A percentile compares a stretch with the other conserved stretches of the same genome.
Evolutionary conservation across 176 grass and related monocot species (phyloP).

Genomic region (Bolboschoenus planiculmis): DNA sequence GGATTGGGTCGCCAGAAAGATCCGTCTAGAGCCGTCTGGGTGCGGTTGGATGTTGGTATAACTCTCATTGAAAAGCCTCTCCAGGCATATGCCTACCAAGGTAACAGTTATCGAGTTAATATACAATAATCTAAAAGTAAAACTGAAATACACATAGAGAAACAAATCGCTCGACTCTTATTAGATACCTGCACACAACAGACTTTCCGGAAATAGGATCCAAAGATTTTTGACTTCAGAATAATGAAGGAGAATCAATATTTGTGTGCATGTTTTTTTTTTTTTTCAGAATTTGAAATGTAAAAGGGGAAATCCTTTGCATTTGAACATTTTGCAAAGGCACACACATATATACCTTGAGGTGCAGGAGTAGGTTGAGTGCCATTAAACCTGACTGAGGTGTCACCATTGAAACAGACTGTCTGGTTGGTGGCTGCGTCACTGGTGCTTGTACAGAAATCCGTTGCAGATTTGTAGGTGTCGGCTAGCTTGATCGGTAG

Average conservation of each 20-base stretch:
- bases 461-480: background rate
- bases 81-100: conserved; percentile 6
- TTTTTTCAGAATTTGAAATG: too few relatives aligned
- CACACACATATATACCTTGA: background rate
- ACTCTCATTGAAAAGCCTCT: background rate
- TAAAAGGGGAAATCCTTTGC: too few relatives aligned
- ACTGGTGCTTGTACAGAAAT: background rate
- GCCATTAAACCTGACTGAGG: background rate
- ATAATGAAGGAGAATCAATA: too few relatives aligned
- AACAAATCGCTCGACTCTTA: too few relatives aligned
- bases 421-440: background rate
- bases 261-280: too few relatives aligned
- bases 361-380: background rate
- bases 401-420: conserved; percentile 1
- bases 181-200: too few relatives aligned
- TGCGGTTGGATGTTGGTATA: background rate
- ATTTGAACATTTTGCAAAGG: background rate
- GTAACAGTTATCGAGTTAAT: background rate
- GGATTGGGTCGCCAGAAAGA: conserved; percentile 2
- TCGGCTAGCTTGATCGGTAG: background rate
- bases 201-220: background rate
- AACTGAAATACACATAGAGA: too few relatives aligned
- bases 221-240: too few relatives aligned
- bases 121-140: too few relatives aligned
- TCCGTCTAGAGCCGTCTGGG: conserved; percentile 4